phyloP scores from a whole-genome alignment of 768 basidiomycete genomes.

The Russula virescens region DNA sequence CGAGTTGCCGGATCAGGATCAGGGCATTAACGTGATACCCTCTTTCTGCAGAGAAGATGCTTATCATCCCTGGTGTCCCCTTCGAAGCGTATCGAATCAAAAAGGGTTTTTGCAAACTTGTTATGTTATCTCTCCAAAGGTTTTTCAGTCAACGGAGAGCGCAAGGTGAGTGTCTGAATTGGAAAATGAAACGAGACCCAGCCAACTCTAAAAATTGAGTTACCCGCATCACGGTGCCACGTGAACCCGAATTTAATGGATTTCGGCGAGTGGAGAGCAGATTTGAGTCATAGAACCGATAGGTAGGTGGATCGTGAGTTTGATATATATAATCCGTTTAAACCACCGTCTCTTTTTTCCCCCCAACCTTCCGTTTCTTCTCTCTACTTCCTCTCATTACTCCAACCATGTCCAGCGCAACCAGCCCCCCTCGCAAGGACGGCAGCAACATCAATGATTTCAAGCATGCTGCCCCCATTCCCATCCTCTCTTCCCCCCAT shows the following conservation, averaged over 20 bases:
- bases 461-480: constrained; percentile 20
- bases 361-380: neutral
- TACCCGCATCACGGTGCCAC: constrained; percentile 2
- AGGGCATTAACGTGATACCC: neutral
- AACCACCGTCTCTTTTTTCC: neutral
- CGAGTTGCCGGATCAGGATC: neutral
- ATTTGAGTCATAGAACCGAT: too few relatives aligned
- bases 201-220: constrained; percentile 15
- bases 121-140: too few relatives aligned
- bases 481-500: constrained; percentile 12
- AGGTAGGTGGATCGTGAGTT: neutral
- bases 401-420: constrained; percentile 17
- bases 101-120: too few relatives aligned
- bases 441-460: constrained; percentile 1
- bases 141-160: too few relatives aligned
- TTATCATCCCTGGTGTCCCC: neutral
- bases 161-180: too few relatives aligned
- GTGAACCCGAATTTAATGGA: neutral
- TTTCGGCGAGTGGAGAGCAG: too few relatives aligned
- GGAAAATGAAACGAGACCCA: neutral
- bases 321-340: neutral
- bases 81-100: too few relatives aligned
- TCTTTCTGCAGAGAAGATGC: neutral
- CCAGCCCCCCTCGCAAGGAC: neutral
- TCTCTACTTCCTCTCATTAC: constrained; percentile 8